Percentiles rank a stretch among this genome's conserved stretches.
These are phyloP conservation scores for Aurantiochytrium sp. DNA, from an alignment of 108 stramenopile genomes.

Conservation along the genomic window DNA sequence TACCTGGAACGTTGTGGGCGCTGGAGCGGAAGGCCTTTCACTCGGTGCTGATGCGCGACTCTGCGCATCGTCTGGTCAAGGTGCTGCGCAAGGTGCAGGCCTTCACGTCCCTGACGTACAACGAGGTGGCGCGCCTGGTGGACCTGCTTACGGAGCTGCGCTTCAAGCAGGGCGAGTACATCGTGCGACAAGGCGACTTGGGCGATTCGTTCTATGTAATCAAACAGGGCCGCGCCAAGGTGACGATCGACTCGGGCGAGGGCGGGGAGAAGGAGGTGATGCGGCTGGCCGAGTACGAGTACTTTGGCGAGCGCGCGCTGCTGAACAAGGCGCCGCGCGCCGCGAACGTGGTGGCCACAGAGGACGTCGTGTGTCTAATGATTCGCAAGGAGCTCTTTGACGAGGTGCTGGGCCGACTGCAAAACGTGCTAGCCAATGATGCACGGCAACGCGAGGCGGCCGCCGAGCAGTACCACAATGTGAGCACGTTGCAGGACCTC, in stretches of 20 bases:
- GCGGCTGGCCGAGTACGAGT: conserved; percentile 29
- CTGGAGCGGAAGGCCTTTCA: conserved; percentile 56
- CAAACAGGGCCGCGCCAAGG: conserved; percentile 30
- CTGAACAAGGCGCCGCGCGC: conserved; percentile 21
- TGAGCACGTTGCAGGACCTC: background rate
- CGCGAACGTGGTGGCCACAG: background rate
- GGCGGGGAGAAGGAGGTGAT: conserved; percentile 5
- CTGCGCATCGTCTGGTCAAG: conserved; percentile 23
- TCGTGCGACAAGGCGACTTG: conserved; percentile 34
- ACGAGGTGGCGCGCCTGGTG: conserved; percentile 20
- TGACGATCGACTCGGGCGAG: background rate
- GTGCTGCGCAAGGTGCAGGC: conserved; percentile 35
- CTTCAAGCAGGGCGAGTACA: conserved; percentile 26
- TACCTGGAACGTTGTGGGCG: conserved; percentile 43
- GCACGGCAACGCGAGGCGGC: background rate
- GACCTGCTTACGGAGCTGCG: conserved; percentile 21
- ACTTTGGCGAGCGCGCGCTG: conserved; percentile 48
- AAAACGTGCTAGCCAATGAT: background rate
- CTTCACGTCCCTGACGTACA: conserved; percentile 31
- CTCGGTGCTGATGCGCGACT: conserved; percentile 41
- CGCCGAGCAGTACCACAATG: background rate
- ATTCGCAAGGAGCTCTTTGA: conserved; percentile 31
- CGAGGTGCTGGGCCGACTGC: conserved; percentile 3
- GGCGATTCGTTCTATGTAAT: conserved; percentile 41
- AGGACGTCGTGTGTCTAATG: conserved; percentile 12